Evolutionary conservation across 805 yeast genomes (phyloP).

Genomic region (Candida silvatica): DNA sequence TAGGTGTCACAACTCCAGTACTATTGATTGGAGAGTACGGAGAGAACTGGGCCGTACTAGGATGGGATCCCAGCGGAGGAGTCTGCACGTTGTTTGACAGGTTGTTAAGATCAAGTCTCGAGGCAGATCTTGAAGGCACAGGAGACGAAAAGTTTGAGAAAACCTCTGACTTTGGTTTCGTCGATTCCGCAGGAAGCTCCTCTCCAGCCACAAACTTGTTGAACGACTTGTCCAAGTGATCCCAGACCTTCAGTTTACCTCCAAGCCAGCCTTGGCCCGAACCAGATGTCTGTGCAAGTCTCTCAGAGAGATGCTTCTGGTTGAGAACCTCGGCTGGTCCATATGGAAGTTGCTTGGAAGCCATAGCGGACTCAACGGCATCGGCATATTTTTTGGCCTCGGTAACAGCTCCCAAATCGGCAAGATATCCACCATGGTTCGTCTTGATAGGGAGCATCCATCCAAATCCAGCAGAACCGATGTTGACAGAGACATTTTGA

Average conservation of each 20-base stretch:
- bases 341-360: constrained; percentile 26
- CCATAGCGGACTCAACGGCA: constrained; percentile 30
- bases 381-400: constrained; percentile 64
- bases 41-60: too few species aligned
- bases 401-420: constrained; percentile 52
- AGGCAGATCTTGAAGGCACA: constrained; percentile 48
- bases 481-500: constrained; percentile 16
- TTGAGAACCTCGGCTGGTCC: constrained; percentile 26
- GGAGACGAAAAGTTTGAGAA: constrained; percentile 65
- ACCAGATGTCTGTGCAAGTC: constrained; percentile 33
- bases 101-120: constrained; percentile 25
- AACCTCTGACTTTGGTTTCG: constrained; percentile 38
- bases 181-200: constrained; percentile 36
- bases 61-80: too few species aligned
- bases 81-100: too few species aligned
- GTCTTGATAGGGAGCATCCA: constrained; percentile 50
- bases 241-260: constrained; percentile 64
- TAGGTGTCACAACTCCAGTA: too few species aligned
- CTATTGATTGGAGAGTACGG: too few species aligned
- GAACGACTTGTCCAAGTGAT: constrained; percentile 73
- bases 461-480: neutral
- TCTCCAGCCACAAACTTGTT: constrained; percentile 84
- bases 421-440: constrained; percentile 57
- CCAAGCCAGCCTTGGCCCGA: constrained; percentile 66
- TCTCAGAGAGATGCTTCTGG: constrained; percentile 32